Evolutionary conservation across 2,329 filamentous ascomycete species (phyloP).

Genomic region (Blastomyces gilchristii): DNA sequence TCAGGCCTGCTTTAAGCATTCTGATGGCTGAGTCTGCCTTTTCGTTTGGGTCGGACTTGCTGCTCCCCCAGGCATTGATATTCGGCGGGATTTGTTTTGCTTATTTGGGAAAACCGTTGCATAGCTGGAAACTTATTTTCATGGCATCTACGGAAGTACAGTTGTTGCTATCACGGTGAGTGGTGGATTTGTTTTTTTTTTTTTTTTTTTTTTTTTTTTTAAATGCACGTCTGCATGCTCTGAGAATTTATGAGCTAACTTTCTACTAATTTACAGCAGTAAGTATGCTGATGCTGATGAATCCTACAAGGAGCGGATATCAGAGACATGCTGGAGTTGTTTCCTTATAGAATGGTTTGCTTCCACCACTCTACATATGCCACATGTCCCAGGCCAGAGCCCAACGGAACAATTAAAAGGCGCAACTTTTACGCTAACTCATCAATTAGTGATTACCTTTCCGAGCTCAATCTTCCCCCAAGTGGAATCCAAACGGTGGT

Average conservation of each 20-base stretch:
- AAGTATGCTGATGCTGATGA: slow-evolving; percentile 16
- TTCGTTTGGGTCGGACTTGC: slow-evolving; percentile 23
- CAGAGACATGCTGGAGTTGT: slow-evolving; percentile 26
- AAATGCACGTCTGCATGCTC: not conserved
- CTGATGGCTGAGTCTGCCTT: slow-evolving; percentile 22
- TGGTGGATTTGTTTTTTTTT: not conserved
- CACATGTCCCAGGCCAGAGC: not conserved
- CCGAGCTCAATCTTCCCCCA: slow-evolving; percentile 26
- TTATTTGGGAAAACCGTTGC: slow-evolving; percentile 25
- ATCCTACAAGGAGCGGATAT: slow-evolving; percentile 13
- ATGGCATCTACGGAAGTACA: slow-evolving; percentile 25
- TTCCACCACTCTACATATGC: not conserved
- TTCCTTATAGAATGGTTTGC: slow-evolving; percentile 24
- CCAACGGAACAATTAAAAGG: not conserved
- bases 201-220: not conserved
- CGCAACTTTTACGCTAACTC: not conserved
- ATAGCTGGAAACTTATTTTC: slow-evolving; percentile 28
- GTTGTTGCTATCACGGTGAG: slow-evolving; percentile 19
- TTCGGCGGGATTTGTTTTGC: slow-evolving; percentile 28
- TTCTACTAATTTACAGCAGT: slow-evolving; percentile 7
- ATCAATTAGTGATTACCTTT: slow-evolving; percentile 21
- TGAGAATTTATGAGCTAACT: not conserved
- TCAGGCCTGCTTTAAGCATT: slow-evolving; percentile 24
- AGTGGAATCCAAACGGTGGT: slow-evolving; percentile 26
- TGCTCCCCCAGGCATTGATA: slow-evolving; percentile 24